These are phyloP conservation scores for Fusarium sp. DNA, from an alignment of 2,329 filamentous ascomycete species.

Conservation along the genomic window DNA sequence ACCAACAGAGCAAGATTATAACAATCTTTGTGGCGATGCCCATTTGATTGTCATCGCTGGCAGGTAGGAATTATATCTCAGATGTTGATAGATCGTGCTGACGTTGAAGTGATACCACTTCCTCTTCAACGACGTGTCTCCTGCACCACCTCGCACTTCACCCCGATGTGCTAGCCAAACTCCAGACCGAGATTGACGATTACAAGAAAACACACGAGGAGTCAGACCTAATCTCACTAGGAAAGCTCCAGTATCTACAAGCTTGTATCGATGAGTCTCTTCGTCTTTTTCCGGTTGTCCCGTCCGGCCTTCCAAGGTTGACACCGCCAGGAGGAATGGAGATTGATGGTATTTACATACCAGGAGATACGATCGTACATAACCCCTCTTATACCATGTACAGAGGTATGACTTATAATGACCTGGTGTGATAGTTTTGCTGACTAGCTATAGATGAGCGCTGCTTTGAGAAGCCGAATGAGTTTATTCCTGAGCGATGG, in stretches of 20 bases:
- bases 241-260: conserved; percentile 21
- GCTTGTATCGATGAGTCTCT: conserved; percentile 33
- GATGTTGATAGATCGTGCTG: too few relatives aligned
- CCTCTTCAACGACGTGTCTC: conserved; percentile 7
- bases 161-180: background rate
- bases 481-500: conserved; percentile 32
- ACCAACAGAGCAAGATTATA: background rate
- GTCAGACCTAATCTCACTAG: background rate
- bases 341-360: conserved; percentile 4
- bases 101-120: conserved; percentile 13
- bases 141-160: conserved; percentile 1
- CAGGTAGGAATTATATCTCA: background rate
- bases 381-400: conserved; percentile 10
- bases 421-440: too few relatives aligned
- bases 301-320: conserved; percentile 7
- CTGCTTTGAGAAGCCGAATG: conserved; percentile 10
- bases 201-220: background rate
- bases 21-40: background rate
- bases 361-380: background rate
- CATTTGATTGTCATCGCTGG: background rate
- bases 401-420: conserved; percentile 19
- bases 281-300: conserved; percentile 23
- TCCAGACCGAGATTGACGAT: conserved; percentile 17
- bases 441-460: background rate
- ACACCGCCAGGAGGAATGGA: conserved; percentile 6